Percentiles rank a stretch among this genome's conserved stretches.
Evolutionary conservation across 2,329 filamentous ascomycete species (phyloP).

Genomic region (Talaromyces sp.): DNA sequence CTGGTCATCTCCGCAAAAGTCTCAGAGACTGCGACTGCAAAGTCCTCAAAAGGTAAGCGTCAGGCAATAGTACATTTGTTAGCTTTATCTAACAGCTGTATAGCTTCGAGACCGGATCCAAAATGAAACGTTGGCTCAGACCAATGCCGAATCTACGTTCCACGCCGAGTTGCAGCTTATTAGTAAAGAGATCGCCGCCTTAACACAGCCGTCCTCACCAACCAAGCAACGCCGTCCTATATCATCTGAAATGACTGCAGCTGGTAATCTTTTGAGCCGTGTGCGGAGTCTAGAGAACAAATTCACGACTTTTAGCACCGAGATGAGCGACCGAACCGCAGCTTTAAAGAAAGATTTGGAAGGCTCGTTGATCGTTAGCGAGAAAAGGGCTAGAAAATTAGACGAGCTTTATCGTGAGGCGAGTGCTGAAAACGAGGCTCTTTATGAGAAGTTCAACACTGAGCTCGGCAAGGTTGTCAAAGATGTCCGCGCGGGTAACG

Average conservation of each 20-base stretch:
- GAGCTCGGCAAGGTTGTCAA: slow-evolving; percentile 78
- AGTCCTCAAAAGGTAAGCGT: slow-evolving; percentile 52
- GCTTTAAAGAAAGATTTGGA: slow-evolving; percentile 66
- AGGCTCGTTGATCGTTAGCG: slow-evolving; percentile 63
- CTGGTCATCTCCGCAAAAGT: slow-evolving; percentile 63
- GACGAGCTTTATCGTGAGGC: slow-evolving; percentile 86
- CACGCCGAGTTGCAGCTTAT: slow-evolving; percentile 74
- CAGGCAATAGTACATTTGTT: not conserved
- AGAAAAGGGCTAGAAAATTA: slow-evolving; percentile 72
- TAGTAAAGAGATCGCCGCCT: slow-evolving; percentile 65
- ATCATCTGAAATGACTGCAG: slow-evolving; percentile 21
- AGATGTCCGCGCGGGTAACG: slow-evolving; percentile 68
- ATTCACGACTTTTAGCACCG: slow-evolving; percentile 54
- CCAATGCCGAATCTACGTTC: slow-evolving; percentile 62
- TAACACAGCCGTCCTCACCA: slow-evolving; percentile 28
- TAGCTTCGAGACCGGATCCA: slow-evolving; percentile 74
- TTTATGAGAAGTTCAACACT: slow-evolving; percentile 89
- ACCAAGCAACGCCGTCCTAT: slow-evolving; percentile 16
- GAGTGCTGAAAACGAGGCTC: slow-evolving; percentile 82
- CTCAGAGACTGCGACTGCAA: slow-evolving; percentile 64
- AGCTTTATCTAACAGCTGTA: slow-evolving; percentile 6
- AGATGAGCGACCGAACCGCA: slow-evolving; percentile 56
- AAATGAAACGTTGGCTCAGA: slow-evolving; percentile 69
- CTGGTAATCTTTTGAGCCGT: slow-evolving; percentile 37
- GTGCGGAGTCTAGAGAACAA: slow-evolving; percentile 63